Base-by-base conservation (phyloP, 2,329 filamentous ascomycete species). In the Colletotrichum trifolii region DNA sequence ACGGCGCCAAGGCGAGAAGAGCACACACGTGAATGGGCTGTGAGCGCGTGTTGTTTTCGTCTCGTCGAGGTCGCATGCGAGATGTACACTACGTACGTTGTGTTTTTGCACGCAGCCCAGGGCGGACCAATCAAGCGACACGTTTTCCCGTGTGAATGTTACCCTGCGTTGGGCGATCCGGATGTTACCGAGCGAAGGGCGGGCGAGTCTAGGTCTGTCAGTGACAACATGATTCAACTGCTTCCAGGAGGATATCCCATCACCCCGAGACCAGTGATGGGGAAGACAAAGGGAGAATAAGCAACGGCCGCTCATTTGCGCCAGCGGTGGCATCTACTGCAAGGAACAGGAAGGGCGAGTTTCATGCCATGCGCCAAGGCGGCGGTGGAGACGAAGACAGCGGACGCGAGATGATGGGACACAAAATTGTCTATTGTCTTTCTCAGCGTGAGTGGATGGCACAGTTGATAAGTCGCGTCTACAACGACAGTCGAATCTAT, bases 311-410 rank as follows among this genome's bases (percentile, higher is more conserved):
- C 46, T 36, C 55, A 58, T 49, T 43, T 2, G 15, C 2, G n/a
- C 46, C 38, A 13, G 13, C 48, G 13, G 11, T 39, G 12, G 5
- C 40, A 39, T 43, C 35, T 1, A 34, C 36, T 42, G 35, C 15
- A 36, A 53, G 50, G 35, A 54, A 60, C n/a, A 46, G 50, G 58
- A 36, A 49, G 48, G 35, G 49, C 9, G 58, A 9, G 58, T 60
- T 60, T 60, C 58, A 60, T 36, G 43, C 13, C 50, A 60, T 60
- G 58, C 50, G 58, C 50, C 58, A 54, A 60, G 49, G 57, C 33
- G 57, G 57, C 57, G 57, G 34, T 47, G 40, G 2, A 45, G 58
- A 33, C 33, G 33, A 10, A 2, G 17, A 8, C 42, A 15, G 11
- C 25, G 17, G 46, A 35, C 35, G 46, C 17, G 33, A 39, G 11